Conservation (phyloP, 495 filamentous ascomycete species). For the Daldinia grandis region DNA sequence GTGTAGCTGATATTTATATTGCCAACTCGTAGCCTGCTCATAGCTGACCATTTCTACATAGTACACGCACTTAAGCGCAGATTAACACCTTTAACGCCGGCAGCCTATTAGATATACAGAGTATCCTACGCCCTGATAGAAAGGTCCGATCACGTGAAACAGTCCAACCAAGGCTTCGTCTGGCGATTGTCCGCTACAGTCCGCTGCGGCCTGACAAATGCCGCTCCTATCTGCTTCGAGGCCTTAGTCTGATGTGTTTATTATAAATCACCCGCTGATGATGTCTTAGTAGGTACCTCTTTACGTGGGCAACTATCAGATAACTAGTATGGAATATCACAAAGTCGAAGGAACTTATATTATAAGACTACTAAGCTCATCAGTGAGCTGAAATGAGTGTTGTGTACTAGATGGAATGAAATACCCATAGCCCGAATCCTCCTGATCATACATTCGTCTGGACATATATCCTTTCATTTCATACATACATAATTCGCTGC, state of each 20-base stretch:
- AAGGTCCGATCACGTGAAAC: neutral
- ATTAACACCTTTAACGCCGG: neutral
- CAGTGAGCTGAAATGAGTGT: neutral
- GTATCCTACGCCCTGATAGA: neutral
- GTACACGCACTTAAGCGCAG: neutral
- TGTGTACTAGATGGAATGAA: neutral
- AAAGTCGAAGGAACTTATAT: neutral
- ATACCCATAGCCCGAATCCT: neutral
- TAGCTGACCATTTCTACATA: neutral
- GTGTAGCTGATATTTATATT: neutral
- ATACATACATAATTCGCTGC: neutral
- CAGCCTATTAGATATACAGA: neutral
- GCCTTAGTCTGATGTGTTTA: neutral
- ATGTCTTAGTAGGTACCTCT: too few species aligned
- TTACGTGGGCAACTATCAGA: too few species aligned
- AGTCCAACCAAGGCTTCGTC: neutral
- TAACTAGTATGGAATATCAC: neutral
- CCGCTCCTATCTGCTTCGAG: neutral
- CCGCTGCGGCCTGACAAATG: neutral
- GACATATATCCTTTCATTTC: neutral
- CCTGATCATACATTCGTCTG: neutral
- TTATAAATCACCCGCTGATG: neutral
- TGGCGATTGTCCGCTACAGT: neutral
- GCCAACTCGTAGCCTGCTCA: neutral
- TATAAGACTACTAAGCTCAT: neutral